Conservation (phyloP, 2,329 filamentous ascomycete species). For the Thermothelomyces thermophilus region DNA sequence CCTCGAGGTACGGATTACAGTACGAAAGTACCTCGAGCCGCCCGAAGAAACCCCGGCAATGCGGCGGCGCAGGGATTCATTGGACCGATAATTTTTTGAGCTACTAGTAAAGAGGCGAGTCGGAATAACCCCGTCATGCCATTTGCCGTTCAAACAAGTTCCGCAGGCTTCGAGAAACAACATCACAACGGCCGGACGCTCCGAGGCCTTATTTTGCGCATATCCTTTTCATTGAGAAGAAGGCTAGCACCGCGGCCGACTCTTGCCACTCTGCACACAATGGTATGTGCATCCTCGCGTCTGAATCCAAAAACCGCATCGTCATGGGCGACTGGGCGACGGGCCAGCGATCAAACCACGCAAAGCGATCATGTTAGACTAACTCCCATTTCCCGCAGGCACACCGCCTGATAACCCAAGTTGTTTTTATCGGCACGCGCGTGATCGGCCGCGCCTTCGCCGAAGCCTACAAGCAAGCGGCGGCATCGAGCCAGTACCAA, state of each 20-base stretch:
- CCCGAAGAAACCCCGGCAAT: slow-evolving; percentile 22
- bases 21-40: too few species aligned
- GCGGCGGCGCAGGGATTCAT: slow-evolving; percentile 15
- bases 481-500: slow-evolving; percentile 76
- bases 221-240: slow-evolving; percentile 1
- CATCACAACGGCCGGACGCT: slow-evolving; percentile 7
- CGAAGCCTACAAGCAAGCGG: slow-evolving; percentile 93
- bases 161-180: slow-evolving; percentile 12
- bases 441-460: slow-evolving; percentile 88
- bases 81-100: slow-evolving; percentile 21
- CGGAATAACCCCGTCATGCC: slow-evolving; percentile 13
- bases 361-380: too few species aligned
- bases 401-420: slow-evolving; percentile 89
- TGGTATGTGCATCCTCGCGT: slow-evolving; percentile 18
- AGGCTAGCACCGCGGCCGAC: slow-evolving; percentile 12
- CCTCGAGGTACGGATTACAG: too few species aligned
- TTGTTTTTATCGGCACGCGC: slow-evolving; percentile 82
- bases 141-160: slow-evolving; percentile 12
- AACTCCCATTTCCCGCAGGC: slow-evolving; percentile 50
- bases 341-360: too few species aligned
- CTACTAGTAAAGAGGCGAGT: background rate
- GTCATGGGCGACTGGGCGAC: background rate
- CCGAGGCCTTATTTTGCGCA: background rate
- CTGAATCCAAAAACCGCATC: too few species aligned
- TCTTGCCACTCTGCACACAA: slow-evolving; percentile 17